A percentile compares a stretch with the other conserved stretches of the same genome.
Evolutionary conservation across 768 basidiomycete genomes (phyloP).

Genomic region (Glaciozyma antarctica): DNA sequence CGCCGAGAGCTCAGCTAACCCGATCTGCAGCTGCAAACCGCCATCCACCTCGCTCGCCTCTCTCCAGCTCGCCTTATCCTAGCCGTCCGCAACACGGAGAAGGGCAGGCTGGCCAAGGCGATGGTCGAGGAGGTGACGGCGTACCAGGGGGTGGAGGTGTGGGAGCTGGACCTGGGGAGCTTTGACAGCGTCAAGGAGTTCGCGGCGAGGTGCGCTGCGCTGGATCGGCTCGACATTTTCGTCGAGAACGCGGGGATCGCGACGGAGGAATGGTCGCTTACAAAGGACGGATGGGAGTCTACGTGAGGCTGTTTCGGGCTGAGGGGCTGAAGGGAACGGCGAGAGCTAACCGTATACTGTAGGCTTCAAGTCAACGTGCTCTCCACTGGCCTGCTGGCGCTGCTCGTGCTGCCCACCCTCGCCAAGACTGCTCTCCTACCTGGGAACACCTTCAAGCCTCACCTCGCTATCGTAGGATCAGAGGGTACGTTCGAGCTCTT

Average conservation of each 20-base stretch:
- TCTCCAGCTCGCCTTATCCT: slow-evolving; percentile 14
- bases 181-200: slow-evolving; percentile 45
- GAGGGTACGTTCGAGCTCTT: slow-evolving; percentile 36
- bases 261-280: slow-evolving; percentile 30
- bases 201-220: slow-evolving; percentile 37
- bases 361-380: slow-evolving; percentile 48
- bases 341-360: background rate
- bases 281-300: slow-evolving; percentile 47
- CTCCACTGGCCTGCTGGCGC: slow-evolving; percentile 41
- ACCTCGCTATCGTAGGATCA: slow-evolving; percentile 41
- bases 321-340: background rate
- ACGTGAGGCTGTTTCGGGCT: slow-evolving; percentile 30
- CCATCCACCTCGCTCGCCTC: slow-evolving; percentile 5
- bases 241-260: slow-evolving; percentile 3
- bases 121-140: slow-evolving; percentile 33
- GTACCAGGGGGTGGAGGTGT: slow-evolving; percentile 39
- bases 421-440: slow-evolving; percentile 40
- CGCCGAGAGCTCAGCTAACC: too few relatives aligned
- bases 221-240: slow-evolving; percentile 42
- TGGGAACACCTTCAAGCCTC: slow-evolving; percentile 35
- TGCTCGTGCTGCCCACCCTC: slow-evolving; percentile 46
- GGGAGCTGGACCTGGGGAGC: slow-evolving; percentile 43
- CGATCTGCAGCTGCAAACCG: slow-evolving; percentile 5
- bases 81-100: slow-evolving; percentile 2
- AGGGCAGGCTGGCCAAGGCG: background rate